phyloP scores from a whole-genome alignment of 202 grass and related monocot genomes.

The Zizania palustris region DNA sequence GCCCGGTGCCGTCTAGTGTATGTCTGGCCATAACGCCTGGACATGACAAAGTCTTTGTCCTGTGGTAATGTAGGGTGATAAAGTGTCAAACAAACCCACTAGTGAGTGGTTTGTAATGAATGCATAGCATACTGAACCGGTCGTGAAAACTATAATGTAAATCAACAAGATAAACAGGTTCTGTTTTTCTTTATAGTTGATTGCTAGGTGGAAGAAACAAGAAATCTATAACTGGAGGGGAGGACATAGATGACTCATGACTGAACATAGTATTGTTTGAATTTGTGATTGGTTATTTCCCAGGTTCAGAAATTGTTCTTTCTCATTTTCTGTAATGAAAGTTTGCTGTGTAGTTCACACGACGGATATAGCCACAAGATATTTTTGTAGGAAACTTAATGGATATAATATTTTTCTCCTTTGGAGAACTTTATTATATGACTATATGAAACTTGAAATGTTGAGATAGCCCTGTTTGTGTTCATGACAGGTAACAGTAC shows the following conservation, averaged over 20 bases:
- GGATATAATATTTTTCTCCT: not conserved
- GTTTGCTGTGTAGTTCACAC: conserved; percentile 3
- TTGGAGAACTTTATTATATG: conserved; percentile 4
- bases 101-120: not conserved
- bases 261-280: not conserved
- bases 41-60: too few species aligned
- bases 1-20: too few species aligned
- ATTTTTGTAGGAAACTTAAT: conserved; percentile 10
- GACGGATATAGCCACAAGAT: conserved; percentile 21
- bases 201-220: not conserved
- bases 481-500: not conserved
- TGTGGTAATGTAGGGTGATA: not conserved
- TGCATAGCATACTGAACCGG: not conserved
- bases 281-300: not conserved
- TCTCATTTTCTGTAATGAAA: not conserved
- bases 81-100: not conserved
- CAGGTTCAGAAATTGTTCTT: conserved; percentile 22
- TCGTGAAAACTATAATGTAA: not conserved
- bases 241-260: conserved; percentile 6
- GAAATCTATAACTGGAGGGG: not conserved
- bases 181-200: conserved; percentile 1
- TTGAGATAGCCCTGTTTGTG: not conserved
- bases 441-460: not conserved
- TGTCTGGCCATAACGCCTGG: too few species aligned
- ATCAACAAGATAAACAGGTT: not conserved